Evolutionary conservation across 768 basidiomycete species (phyloP).

Genomic region (Trametes cingulata): DNA sequence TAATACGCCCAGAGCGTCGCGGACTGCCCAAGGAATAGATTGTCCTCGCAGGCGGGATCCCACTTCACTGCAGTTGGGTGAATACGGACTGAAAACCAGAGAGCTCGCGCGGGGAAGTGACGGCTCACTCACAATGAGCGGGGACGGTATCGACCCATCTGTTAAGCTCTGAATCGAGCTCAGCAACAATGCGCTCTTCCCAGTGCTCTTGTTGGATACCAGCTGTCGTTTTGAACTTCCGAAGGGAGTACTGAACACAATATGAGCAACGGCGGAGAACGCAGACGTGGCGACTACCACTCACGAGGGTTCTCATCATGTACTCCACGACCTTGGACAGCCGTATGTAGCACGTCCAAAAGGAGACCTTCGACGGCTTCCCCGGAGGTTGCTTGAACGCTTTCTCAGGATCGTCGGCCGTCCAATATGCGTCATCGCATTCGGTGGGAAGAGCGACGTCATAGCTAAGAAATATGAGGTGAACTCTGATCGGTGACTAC

Average conservation of each 20-base stretch:
- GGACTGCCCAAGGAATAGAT: constrained; percentile 33
- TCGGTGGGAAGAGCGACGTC: constrained; percentile 64
- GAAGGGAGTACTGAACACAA: constrained; percentile 67
- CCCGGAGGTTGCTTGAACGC: constrained; percentile 64
- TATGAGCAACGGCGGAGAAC: neutral
- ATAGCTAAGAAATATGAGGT: constrained; percentile 52
- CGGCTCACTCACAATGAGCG: constrained; percentile 41
- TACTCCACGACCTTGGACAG: constrained; percentile 63
- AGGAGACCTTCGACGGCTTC: constrained; percentile 54
- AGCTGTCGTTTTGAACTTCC: constrained; percentile 55
- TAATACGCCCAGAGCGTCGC: constrained; percentile 40
- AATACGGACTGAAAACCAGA: too few species aligned
- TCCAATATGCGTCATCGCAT: constrained; percentile 73
- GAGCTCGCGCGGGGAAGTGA: constrained; percentile 31
- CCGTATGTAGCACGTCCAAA: constrained; percentile 55
- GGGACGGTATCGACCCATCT: constrained; percentile 78
- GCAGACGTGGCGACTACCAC: constrained; percentile 23
- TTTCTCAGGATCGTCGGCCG: constrained; percentile 45
- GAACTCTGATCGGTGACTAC: neutral
- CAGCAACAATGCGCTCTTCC: constrained; percentile 65
- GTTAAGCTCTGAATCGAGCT: constrained; percentile 75
- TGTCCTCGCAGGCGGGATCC: constrained; percentile 37
- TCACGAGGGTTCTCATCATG: constrained; percentile 60
- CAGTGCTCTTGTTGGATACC: constrained; percentile 56
- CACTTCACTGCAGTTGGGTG: constrained; percentile 24